Conservation (phyloP, 73 alveolate genomes). For the Diophrys sp. region DNA sequence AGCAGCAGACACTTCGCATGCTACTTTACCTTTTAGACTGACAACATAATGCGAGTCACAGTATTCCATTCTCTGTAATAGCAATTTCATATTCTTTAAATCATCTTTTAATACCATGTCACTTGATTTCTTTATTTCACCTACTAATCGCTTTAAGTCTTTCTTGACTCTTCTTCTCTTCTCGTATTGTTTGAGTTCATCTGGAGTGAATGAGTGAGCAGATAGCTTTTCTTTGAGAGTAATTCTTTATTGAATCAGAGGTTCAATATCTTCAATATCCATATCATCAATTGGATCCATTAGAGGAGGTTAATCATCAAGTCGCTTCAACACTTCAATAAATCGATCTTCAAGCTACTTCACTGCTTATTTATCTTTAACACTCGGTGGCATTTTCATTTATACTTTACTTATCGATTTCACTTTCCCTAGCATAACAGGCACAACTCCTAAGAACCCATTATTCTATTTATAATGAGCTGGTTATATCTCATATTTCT, state of each 20-base stretch:
- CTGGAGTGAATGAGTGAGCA: background rate
- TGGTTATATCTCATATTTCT: slow-evolving; percentile 37
- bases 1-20: slow-evolving; percentile 97
- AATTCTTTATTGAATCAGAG: slow-evolving; percentile 19
- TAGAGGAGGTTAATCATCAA: slow-evolving; percentile 38
- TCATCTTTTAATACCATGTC: slow-evolving; percentile 95
- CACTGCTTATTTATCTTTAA: slow-evolving; percentile 34
- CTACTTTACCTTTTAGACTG: slow-evolving; percentile 97
- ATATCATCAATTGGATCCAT: slow-evolving; percentile 86
- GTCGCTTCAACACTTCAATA: slow-evolving; percentile 57
- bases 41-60: slow-evolving; percentile 87
- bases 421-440: slow-evolving; percentile 52
- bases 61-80: slow-evolving; percentile 93
- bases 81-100: slow-evolving; percentile 96
- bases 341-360: slow-evolving; percentile 50
- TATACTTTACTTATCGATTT: slow-evolving; percentile 33
- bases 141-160: slow-evolving; percentile 52
- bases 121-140: slow-evolving; percentile 56
- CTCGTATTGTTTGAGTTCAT: background rate
- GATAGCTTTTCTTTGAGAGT: slow-evolving; percentile 25
- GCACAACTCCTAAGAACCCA: slow-evolving; percentile 58
- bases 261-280: slow-evolving; percentile 81
- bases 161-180: slow-evolving; percentile 23
- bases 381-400: slow-evolving; percentile 45
- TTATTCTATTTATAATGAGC: slow-evolving; percentile 31